phyloP scores from a whole-genome alignment of 768 basidiomycete genomes.

The Mycena latifolia region DNA sequence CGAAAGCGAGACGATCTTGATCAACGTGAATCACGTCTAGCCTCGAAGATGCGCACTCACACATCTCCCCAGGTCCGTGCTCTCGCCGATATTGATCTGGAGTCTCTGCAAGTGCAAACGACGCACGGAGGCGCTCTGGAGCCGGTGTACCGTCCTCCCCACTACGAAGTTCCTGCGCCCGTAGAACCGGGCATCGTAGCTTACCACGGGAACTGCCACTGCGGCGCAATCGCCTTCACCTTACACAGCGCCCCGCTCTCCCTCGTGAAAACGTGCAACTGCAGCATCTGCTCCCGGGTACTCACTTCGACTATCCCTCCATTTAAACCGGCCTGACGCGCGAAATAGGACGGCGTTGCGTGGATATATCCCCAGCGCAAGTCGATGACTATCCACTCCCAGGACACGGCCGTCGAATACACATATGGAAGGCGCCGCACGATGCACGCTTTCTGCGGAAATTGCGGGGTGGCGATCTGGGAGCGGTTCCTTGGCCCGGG shows the following conservation, averaged over 20 bases:
- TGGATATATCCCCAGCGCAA: conserved; percentile 14
- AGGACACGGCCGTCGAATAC: conserved; percentile 15
- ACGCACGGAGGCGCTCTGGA: background rate
- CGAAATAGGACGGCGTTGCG: conserved; percentile 1
- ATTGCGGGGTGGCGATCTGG: conserved; percentile 22
- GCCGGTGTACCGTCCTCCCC: background rate
- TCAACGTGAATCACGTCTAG: conserved; percentile 12
- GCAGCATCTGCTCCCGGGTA: conserved; percentile 26
- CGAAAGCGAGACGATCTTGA: background rate
- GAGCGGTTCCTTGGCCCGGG: conserved; percentile 19
- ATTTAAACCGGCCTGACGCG: background rate
- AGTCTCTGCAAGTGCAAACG: background rate
- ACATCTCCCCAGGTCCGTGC: background rate
- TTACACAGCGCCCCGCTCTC: conserved; percentile 2
- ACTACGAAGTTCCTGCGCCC: background rate
- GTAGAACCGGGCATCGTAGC: background rate
- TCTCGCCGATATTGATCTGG: background rate
- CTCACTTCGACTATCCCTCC: background rate
- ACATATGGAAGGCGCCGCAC: background rate
- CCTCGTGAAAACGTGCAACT: conserved; percentile 18
- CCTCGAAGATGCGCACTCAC: background rate
- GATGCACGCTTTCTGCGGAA: conserved; percentile 21
- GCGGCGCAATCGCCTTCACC: conserved; percentile 15
- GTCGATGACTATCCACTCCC: background rate
- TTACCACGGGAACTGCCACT: conserved; percentile 6